Evolutionary conservation across 768 basidiomycete species (phyloP).

Genomic region (Mycena olivaceomarginata): DNA sequence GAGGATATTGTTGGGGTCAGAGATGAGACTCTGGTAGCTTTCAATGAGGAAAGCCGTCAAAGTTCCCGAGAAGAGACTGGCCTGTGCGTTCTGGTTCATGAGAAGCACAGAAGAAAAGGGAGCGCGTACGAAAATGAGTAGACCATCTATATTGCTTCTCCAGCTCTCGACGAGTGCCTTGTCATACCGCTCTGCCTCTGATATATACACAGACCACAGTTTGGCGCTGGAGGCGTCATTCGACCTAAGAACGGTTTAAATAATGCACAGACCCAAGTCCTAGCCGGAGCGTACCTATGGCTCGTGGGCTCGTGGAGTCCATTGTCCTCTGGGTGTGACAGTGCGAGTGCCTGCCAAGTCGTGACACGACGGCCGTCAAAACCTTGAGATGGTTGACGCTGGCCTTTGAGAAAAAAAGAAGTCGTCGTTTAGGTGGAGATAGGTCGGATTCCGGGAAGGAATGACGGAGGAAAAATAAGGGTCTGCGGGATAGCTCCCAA

Average conservation of each 20-base stretch:
- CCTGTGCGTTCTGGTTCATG: constrained; percentile 26
- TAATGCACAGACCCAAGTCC: neutral
- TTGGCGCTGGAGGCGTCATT: constrained; percentile 1
- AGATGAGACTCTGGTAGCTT: constrained; percentile 44
- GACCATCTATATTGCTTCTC: constrained; percentile 15
- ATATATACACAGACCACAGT: constrained; percentile 18
- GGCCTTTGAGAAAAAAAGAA: too few relatives aligned
- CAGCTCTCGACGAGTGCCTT: constrained; percentile 21
- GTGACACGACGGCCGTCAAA: too few relatives aligned
- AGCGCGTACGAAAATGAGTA: constrained; percentile 5
- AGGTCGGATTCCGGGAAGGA: too few relatives aligned
- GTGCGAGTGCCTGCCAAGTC: too few relatives aligned
- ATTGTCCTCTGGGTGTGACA: neutral
- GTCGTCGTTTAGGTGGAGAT: too few relatives aligned
- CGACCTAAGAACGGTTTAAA: neutral
- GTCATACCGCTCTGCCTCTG: constrained; percentile 20
- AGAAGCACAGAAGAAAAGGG: neutral
- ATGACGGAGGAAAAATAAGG: too few relatives aligned
- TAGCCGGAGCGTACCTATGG: neutral
- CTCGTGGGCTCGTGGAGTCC: neutral
- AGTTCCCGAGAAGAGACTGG: constrained; percentile 48
- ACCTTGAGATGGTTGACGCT: too few relatives aligned
- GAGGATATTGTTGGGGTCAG: constrained; percentile 32
- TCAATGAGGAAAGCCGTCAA: constrained; percentile 50
- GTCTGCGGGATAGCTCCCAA: too few relatives aligned